Conservation (phyloP, 2,329 filamentous ascomycete species). For the Ceratocystis cacaofunesta region DNA sequence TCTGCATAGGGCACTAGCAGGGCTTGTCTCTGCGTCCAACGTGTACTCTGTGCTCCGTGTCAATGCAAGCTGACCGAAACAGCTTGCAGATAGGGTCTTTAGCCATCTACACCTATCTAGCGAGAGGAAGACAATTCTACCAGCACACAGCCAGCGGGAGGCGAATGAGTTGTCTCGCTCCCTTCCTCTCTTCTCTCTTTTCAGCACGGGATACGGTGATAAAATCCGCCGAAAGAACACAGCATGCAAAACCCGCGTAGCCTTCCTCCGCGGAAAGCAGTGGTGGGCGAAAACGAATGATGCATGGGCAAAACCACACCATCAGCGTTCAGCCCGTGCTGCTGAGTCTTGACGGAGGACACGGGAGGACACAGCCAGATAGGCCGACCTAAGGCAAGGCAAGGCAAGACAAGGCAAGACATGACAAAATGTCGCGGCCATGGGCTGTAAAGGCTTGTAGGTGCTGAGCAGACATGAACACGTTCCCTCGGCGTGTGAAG, state of each 20-base stretch:
- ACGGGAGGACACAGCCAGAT: too few relatives aligned
- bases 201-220: not conserved
- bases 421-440: not conserved
- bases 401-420: not conserved
- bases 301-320: not conserved
- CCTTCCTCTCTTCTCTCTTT: too few relatives aligned
- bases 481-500: not conserved
- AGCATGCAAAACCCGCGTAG: not conserved
- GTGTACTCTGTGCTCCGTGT: too few relatives aligned
- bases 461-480: not conserved
- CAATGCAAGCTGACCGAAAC: not conserved
- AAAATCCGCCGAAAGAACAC: not conserved
- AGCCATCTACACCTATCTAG: not conserved
- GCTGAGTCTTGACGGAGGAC: too few relatives aligned
- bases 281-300: not conserved
- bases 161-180: too few relatives aligned
- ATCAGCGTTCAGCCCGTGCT: too few relatives aligned
- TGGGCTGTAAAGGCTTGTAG: not conserved
- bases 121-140: too few relatives aligned
- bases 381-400: too few relatives aligned
- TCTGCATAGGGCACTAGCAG: not conserved
- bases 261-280: not conserved
- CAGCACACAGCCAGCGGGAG: too few relatives aligned
- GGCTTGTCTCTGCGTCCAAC: not conserved
- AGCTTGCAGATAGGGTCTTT: not conserved